phyloP scores from a whole-genome alignment of 192 early-diverging fungal genomes.

The Rhizoclosmatium sp. region DNA sequence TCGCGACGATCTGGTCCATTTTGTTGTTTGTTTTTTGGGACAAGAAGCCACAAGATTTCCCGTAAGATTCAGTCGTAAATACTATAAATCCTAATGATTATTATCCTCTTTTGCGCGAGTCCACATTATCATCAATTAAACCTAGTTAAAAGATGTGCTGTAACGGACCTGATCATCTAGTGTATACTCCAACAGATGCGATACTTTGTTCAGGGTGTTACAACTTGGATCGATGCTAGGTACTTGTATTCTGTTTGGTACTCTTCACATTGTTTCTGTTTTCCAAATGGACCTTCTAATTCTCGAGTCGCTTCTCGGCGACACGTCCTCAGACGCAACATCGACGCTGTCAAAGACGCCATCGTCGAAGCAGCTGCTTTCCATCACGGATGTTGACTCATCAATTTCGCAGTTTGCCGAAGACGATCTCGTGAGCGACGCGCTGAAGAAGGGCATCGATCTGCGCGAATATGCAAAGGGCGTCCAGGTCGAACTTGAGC shows the following conservation, averaged over 20 bases:
- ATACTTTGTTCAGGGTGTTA: no score
- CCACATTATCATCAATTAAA: no score
- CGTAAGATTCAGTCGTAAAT: no score
- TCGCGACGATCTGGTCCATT: no score
- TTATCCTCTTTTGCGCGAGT: no score
- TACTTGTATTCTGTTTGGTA: neutral
- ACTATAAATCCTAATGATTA: no score
- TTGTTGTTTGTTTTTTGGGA: no score
- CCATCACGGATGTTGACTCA: conserved; percentile 22
- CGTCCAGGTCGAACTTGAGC: conserved; percentile 73
- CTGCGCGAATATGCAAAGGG: conserved; percentile 84
- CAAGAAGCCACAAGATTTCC: no score
- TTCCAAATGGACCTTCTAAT: conserved; percentile 17
- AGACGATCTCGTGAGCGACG: conserved; percentile 83
- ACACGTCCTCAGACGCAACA: neutral
- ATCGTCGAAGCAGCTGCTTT: neutral
- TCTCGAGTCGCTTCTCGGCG: conserved; percentile 27
- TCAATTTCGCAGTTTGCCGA: conserved; percentile 78
- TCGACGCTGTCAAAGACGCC: neutral
- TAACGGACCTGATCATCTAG: no score
- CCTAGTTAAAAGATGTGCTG: no score
- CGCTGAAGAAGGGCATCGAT: conserved; percentile 84
- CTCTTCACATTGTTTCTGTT: neutral
- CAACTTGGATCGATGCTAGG: no score
- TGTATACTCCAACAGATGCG: no score